Percentiles rank a stretch among this genome's conserved stretches.
Evolutionary conservation across 2,329 filamentous ascomycete species (phyloP).

Genomic region (Ophiocordyceps camponoti-leonardi): DNA sequence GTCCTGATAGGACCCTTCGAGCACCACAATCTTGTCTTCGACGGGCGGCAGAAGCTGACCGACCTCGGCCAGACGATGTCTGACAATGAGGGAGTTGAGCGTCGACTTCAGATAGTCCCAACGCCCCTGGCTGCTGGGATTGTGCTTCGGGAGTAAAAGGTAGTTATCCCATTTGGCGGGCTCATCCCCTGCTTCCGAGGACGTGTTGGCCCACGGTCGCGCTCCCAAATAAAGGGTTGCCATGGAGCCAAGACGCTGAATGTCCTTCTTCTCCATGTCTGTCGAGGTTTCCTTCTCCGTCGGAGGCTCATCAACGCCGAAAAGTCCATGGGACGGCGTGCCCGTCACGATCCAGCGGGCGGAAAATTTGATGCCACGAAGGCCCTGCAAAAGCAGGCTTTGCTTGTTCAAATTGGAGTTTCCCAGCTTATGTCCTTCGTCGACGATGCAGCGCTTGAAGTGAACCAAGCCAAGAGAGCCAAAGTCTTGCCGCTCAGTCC

Average conservation of each 20-base stretch:
- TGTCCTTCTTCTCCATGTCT: constrained; percentile 41
- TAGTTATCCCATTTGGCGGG: constrained; percentile 56
- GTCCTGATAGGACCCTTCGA: constrained; percentile 75
- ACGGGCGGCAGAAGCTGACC: constrained; percentile 52
- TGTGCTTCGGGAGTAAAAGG: constrained; percentile 41
- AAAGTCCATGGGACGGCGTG: constrained; percentile 71
- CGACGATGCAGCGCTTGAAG: constrained; percentile 79
- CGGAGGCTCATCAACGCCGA: constrained; percentile 36
- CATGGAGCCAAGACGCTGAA: constrained; percentile 49
- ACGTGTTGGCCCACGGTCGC: constrained; percentile 58
- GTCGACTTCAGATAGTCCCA: constrained; percentile 48
- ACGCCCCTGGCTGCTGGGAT: constrained; percentile 33
- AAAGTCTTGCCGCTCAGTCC: constrained; percentile 20
- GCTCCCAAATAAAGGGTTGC: constrained; percentile 56
- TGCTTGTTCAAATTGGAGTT: constrained; percentile 37
- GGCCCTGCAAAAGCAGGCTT: constrained; percentile 34
- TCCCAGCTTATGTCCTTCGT: constrained; percentile 78
- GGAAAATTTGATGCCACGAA: constrained; percentile 43
- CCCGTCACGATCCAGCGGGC: constrained; percentile 81
- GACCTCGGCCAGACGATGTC: constrained; percentile 61
- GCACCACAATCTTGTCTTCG: constrained; percentile 50
- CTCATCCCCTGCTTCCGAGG: constrained; percentile 33
- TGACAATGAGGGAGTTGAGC: constrained; percentile 65
- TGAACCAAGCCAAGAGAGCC: constrained; percentile 50
- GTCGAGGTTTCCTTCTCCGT: constrained; percentile 14